phyloP scores from a whole-genome alignment of 2,329 filamentous ascomycete genomes.

The Nemania diffusa region DNA sequence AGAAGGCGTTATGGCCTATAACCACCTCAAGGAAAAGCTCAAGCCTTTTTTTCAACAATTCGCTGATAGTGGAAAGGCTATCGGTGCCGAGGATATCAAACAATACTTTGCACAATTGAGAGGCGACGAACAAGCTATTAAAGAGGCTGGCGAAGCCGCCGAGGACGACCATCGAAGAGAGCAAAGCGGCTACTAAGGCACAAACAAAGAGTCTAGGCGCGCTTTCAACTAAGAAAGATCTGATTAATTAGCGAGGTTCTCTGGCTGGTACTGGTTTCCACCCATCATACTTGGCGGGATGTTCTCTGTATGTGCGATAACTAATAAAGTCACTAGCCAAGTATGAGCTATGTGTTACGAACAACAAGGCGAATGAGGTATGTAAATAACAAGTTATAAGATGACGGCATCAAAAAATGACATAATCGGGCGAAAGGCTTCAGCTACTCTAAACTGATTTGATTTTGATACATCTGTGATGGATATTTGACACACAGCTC shows the following conservation, averaged over 20 bases:
- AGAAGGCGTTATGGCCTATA: slow-evolving; percentile 98
- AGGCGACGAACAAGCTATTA: slow-evolving; percentile 82
- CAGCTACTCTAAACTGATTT: background rate
- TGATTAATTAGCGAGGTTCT: background rate
- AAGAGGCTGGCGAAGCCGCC: slow-evolving; percentile 67
- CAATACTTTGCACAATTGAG: slow-evolving; percentile 93
- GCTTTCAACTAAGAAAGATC: background rate
- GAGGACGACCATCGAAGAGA: slow-evolving; percentile 57
- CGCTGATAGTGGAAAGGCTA: slow-evolving; percentile 86
- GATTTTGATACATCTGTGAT: background rate
- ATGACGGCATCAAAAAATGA: background rate
- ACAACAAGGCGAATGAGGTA: slow-evolving; percentile 10
- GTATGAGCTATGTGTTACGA: slow-evolving; percentile 26
- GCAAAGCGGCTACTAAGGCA: slow-evolving; percentile 62
- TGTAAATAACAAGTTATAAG: slow-evolving; percentile 19
- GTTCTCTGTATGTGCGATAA: slow-evolving; percentile 12
- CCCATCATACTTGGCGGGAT: background rate
- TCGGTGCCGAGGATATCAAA: slow-evolving; percentile 96
- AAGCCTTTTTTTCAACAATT: slow-evolving; percentile 94
- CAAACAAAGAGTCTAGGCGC: background rate
- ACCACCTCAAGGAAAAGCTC: slow-evolving; percentile 94
- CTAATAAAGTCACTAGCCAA: background rate
- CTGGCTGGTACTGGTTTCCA: background rate
- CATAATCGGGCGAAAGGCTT: background rate
- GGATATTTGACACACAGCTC: background rate